These are phyloP conservation scores for Hemisphaericaspora xylofermentans DNA, from an alignment of 1,139 yeast genomes.

Conservation along the genomic window DNA sequence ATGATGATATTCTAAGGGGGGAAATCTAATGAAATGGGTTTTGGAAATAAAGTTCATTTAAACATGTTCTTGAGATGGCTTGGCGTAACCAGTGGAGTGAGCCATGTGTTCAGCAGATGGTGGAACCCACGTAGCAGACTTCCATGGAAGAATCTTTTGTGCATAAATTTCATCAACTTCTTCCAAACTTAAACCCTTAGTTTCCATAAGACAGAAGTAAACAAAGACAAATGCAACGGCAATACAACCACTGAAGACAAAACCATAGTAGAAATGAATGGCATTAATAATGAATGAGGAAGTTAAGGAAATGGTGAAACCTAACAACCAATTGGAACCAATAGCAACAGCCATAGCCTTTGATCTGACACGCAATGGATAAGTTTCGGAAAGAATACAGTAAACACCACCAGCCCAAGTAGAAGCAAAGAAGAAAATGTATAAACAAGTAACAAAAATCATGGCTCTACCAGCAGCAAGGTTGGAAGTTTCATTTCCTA, in stretches of 20 bases:
- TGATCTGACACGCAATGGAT: conserved; percentile 75
- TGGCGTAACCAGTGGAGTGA: conserved; percentile 29
- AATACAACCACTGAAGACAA: conserved; percentile 71
- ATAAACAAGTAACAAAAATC: conserved; percentile 76
- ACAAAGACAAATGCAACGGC: conserved; percentile 55
- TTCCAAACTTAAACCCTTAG: conserved; percentile 65
- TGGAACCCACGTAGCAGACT: conserved; percentile 45
- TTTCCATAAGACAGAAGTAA: conserved; percentile 59
- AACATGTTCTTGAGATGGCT: conserved; percentile 25
- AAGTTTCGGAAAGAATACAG: conserved; percentile 76
- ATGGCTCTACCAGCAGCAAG: conserved; percentile 58
- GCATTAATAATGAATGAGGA: conserved; percentile 65
- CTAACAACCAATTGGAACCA: conserved; percentile 78
- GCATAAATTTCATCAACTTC: conserved; percentile 67
- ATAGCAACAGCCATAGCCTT: conserved; percentile 76
- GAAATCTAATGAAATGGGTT: too few species aligned
- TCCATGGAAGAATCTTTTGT: conserved; percentile 45
- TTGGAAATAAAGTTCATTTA: too few species aligned
- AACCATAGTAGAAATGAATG: conserved; percentile 57
- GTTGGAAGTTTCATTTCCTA: conserved; percentile 27
- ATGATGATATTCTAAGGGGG: neutral
- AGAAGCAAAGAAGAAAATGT: conserved; percentile 77
- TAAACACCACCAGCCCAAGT: conserved; percentile 86
- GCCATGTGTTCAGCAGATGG: conserved; percentile 32
- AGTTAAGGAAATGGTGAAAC: conserved; percentile 71